Base-by-base conservation (phyloP, 1,284 basidiomycete genomes). In the Fomitopsis palustris region DNA sequence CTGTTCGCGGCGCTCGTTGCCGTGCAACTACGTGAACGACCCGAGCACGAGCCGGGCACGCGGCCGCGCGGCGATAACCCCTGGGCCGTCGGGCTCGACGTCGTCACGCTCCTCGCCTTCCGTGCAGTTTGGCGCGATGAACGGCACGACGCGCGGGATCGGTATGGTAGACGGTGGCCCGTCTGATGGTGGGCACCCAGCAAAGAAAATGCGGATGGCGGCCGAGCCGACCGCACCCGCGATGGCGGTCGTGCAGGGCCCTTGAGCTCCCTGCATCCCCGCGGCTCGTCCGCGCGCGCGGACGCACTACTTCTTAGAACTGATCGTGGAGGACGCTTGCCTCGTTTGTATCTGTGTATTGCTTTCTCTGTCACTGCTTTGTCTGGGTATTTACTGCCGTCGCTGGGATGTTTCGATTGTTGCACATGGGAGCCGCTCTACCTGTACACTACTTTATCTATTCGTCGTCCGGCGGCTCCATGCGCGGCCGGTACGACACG, bases 21-120 rank as follows among this genome's bases (percentile, higher is more conserved):
- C 81, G 54, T 92, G 90, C 78, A 89, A 86, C 71, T 92, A 92
- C 73, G 87, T 86, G 38, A 88, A 89, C 67, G 88, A 91, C 64
- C 70, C 78, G 39, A 72, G 77, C 10, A 77, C 63, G 43, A 65
- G 58, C 61, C 69, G 62, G 54, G 51, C 37, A 60, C 64, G 51
- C 61, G 64, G 43, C 56, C 65, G 59, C 60, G 59, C 62, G 23
- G 49, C 49, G n/a, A 31, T n/a, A 2, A 52, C 49, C 9, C 49
- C 49, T 14, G 49, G 49, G n/a, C 49, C 49, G 31, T 59, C 57
- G 54, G 62, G 59, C 12, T 53, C 59, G 43, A 64, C 67, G 56
- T 62, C 65, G 19, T 61, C 67, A 9, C 63, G 66, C 38, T 59
- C 58, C 21, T 67, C 68, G 21, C 61, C 65, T 38, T 64, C 80